Base-by-base conservation (phyloP, 2,329 filamentous ascomycete genomes). In the Epichloe hybrida region DNA sequence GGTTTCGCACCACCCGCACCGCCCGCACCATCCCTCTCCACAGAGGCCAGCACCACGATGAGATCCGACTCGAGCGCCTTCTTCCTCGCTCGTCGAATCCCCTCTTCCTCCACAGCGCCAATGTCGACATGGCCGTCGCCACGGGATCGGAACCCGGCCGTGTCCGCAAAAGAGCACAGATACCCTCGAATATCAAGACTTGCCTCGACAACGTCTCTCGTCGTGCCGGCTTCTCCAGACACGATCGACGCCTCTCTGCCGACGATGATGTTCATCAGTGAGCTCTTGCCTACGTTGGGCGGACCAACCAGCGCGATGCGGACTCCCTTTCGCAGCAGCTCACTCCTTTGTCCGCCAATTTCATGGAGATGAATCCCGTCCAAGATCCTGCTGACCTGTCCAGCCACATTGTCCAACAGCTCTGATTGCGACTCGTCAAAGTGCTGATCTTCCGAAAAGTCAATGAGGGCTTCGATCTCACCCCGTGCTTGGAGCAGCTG, bases 381-480 rank as follows among this genome's bases (percentile, higher is more conserved):
- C 50, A 81, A 71, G 51, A 97, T 77, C 0, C 61, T 64, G 1
- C 65, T 62, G 2, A 95, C 78, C 61, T 89, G 81, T 0, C 57
- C 58, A 1, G 80, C 76, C 34, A 96, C 86, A 46, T 82, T 88
- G 0, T 62, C 65, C 43, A 94, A 75, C 21, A 97, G 73, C 50
- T 86, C 77, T 0, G 75, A 69, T 0, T 88, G 86, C 3, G 87
- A 84, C 66, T 95, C 89, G 58, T 97, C 90, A 61, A 98, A 95
- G 69, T 97, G 87, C 67, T 98, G 91, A 61, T 97, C 93, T 64
- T 98, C 93, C 1, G 88, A 86, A 64, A 98, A 98, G 67, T 98
- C 93, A 54, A 98, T 97, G 57, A 98, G 70, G 0, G 93, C 93
- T 67, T 98, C 93, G 39, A 98, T 75, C 68, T 97, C 90, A 9